Evolutionary conservation across 2,329 filamentous ascomycete species (phyloP), one percentile per base, ranked within the genome.

Genomic region (Periconia digitata): DNA sequence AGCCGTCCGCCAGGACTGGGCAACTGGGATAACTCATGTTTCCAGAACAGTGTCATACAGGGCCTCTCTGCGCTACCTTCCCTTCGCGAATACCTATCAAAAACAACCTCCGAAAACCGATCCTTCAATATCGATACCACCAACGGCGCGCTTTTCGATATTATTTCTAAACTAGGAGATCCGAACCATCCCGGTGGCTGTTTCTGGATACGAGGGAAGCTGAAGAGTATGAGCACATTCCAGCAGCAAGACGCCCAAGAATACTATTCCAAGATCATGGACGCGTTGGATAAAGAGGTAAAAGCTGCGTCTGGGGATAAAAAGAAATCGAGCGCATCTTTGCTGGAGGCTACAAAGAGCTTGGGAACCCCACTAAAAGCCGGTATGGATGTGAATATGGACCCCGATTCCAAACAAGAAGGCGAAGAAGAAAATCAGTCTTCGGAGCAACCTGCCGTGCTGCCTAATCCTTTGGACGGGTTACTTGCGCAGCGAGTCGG

Each of bases 211-310:
- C 89, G 90, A 0, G 76, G 81, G 0, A 83, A 87, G 46, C 76
- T 96, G 39, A 96, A 96, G 72, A 92, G 86, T 8, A 95, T 97
- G 86, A 92, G 87, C 70, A 96, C 89, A 23, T 95, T 89, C 83
- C 89, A 95, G 59, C 94, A 97, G 67, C 94, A 99, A 72, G 94
- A 99, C 72, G 94, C 94, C 5, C 94, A 97, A 67, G 94, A 99
- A 70, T 99, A 97, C 70, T 96, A 89, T 62, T 92, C 90, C 15
- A 95, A 92, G 63, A 79, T 99, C 13, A 72, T 96, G 40, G 90
- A 92, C 57, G 86, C 92, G 59, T 77, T 96, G 22, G 90, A 96
- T 62, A 87, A 86, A 62, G 90, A 95, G 64, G 77, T 90, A 35
- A 79, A 39, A 74, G 73, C 49, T 64, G 70, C 46, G 62, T 68